phyloP scores from a whole-genome alignment of 352 stramenopile species.

The Phytophthora fragariaefolia region DNA sequence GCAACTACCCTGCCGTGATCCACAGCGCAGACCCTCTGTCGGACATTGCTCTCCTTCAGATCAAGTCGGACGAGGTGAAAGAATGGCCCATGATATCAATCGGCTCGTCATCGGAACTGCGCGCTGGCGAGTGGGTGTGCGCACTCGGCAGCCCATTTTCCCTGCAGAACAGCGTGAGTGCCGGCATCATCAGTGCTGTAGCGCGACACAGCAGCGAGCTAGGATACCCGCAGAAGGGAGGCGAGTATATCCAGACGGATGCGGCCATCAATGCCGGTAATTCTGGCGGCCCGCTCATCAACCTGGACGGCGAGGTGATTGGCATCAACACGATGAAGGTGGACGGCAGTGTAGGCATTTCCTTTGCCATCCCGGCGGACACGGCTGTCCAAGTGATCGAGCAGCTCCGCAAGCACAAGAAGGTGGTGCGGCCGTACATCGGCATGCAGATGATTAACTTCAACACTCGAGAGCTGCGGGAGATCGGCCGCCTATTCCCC shows the following conservation, averaged over 20 bases:
- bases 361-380: constrained; percentile 94
- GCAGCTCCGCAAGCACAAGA: constrained; percentile 88
- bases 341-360: constrained; percentile 89
- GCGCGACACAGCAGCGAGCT: constrained; percentile 90
- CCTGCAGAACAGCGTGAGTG: constrained; percentile 92
- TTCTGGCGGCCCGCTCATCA: constrained; percentile 93
- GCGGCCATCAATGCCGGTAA: constrained; percentile 94
- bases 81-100: constrained; percentile 79
- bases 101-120: constrained; percentile 76
- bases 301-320: constrained; percentile 93
- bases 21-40: constrained; percentile 89
- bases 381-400: constrained; percentile 89
- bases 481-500: constrained; percentile 75
- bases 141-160: constrained; percentile 92
- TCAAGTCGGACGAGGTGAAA: constrained; percentile 61
- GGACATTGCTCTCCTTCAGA: constrained; percentile 92
- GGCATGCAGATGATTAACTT: constrained; percentile 93
- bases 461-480: constrained; percentile 66
- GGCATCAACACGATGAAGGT: constrained; percentile 96
- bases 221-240: constrained; percentile 77
- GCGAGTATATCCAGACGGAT: constrained; percentile 95
- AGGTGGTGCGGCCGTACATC: constrained; percentile 91
- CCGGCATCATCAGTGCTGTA: constrained; percentile 92
- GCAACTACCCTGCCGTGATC: constrained; percentile 76
- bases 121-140: constrained; percentile 92